Evolutionary conservation across 2,329 filamentous ascomycete species (phyloP), one percentile per base, ranked within the genome.

Genomic region (Diplodia intermedia): DNA sequence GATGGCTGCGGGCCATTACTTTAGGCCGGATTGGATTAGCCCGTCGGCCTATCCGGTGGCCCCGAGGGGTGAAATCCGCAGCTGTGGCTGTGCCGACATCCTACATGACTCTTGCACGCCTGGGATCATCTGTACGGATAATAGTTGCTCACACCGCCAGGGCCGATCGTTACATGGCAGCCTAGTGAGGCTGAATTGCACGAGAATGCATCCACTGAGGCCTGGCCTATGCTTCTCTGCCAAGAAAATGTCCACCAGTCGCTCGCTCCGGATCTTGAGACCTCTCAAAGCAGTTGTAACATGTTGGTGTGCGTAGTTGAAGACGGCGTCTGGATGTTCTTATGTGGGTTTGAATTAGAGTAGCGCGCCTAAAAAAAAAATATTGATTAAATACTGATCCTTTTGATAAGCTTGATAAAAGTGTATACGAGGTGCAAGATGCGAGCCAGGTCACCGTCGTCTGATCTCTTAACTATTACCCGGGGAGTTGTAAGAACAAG

Each of bases 71-170:
- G 26, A 26, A 3, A 26, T 26, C 26, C 26, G 26, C 4, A 26
- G 38, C 12, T 49, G 56, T 61, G 56, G 56, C 56, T 61, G 40
- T 61, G 56, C 40, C 15, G 11, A 18, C 33, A 12, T 40, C 20
- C 14, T 12, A 15, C 56, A 57, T 31, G n/a, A 40, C n/a, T 23
- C 38, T 26, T n/a, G 56, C 23, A 14, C 38, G 18, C 56, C 56
- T 43, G 11, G 26, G 20, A 2, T 36, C 23, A 11, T 18, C n/a
- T 26, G 29, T n/a, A 31, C 3, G n/a, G n/a, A n/a, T n/a, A n/a
- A n/a, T 40, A 18, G 56, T 31, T 26, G 8, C 56, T 14, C 40
- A 61, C 56, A 61, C 56, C 56, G 56, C 56, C n/a, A 23, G 11
- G 15, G n/a, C 26, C 15, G 56, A 18, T 61, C 56, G 9, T 15